Percentiles rank a stretch among this genome's conserved stretches.
Conservation (phyloP, 1,284 basidiomycete genomes). For the Abortiporus biennis region DNA sequence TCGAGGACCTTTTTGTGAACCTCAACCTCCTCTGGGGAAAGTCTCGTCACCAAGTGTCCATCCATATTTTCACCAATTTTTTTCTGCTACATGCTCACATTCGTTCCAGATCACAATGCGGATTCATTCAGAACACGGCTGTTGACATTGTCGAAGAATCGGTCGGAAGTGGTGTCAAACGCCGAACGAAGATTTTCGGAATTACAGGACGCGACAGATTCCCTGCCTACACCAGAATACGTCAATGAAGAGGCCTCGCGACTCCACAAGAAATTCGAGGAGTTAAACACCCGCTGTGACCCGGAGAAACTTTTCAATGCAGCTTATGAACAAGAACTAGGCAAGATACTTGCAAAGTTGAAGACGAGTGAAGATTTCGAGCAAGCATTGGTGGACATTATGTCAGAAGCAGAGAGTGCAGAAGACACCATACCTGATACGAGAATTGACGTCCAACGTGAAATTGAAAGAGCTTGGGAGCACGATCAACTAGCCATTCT, state of each 20-base stretch:
- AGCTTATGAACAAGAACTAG: constrained; percentile 4
- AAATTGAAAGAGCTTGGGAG: no score
- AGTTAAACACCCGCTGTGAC: no score
- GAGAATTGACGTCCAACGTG: background rate
- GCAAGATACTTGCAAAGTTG: background rate
- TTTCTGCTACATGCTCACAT: no score
- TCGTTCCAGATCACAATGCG: no score
- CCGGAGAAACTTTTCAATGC: constrained; percentile 2
- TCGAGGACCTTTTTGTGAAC: no score
- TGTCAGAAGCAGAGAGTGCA: constrained; percentile 1
- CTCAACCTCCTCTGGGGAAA: no score
- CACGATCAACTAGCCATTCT: constrained; percentile 18
- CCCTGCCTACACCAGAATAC: constrained; percentile 6
- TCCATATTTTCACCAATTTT: no score
- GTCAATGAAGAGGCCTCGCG: constrained; percentile 7
- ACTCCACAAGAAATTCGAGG: background rate
- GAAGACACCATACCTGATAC: background rate
- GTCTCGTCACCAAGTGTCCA: no score
- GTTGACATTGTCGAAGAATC: background rate
- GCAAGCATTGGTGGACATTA: background rate
- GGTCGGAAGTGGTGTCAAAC: constrained; percentile 1
- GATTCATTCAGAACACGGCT: background rate
- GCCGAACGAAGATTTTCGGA: constrained; percentile 1
- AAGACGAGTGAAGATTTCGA: background rate
- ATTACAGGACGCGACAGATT: constrained; percentile 3